Percentiles rank a stretch among this genome's conserved stretches.
These are phyloP conservation scores for Reticulascus tulasneorum DNA, from an alignment of 2,329 filamentous ascomycete species.

Conservation along the genomic window DNA sequence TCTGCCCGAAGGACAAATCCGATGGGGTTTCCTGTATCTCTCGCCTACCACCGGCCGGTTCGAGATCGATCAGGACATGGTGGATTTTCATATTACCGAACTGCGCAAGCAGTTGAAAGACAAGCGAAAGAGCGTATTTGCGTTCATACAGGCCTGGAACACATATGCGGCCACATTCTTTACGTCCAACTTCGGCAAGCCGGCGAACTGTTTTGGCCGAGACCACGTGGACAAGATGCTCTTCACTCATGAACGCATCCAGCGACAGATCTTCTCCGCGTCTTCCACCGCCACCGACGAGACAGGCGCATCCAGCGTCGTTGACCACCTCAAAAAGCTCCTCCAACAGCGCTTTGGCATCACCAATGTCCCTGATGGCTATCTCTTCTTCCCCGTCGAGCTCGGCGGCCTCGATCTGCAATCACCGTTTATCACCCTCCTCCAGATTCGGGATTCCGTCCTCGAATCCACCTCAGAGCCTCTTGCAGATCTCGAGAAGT, in stretches of 20 bases:
- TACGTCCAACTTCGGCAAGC: conserved; percentile 39
- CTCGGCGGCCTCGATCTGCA: conserved; percentile 42
- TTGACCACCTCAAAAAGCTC: conserved; percentile 24
- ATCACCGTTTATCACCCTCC: conserved; percentile 40
- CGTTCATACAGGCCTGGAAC: conserved; percentile 41
- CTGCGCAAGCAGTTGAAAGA: conserved; percentile 50
- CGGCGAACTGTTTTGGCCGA: conserved; percentile 39
- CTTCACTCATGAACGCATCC: conserved; percentile 35
- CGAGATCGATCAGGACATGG: conserved; percentile 48
- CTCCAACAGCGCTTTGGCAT: conserved; percentile 30
- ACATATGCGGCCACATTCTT: conserved; percentile 43
- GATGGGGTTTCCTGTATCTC: conserved; percentile 53
- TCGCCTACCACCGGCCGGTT: conserved; percentile 41
- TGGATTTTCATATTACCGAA: conserved; percentile 50
- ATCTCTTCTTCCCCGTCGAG: conserved; percentile 41
- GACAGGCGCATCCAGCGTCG: conserved; percentile 26
- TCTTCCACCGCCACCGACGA: neutral
- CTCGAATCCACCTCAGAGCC: conserved; percentile 22
- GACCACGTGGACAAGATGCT: conserved; percentile 41
- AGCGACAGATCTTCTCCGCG: conserved; percentile 37
- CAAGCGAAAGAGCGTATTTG: conserved; percentile 41
- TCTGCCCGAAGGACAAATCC: conserved; percentile 49
- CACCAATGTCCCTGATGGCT: conserved; percentile 36
- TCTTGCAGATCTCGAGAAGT: conserved; percentile 27
- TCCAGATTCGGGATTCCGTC: conserved; percentile 28